Conservation (phyloP, 73 alveolate genomes). For the Paramecium primaurelia region DNA sequence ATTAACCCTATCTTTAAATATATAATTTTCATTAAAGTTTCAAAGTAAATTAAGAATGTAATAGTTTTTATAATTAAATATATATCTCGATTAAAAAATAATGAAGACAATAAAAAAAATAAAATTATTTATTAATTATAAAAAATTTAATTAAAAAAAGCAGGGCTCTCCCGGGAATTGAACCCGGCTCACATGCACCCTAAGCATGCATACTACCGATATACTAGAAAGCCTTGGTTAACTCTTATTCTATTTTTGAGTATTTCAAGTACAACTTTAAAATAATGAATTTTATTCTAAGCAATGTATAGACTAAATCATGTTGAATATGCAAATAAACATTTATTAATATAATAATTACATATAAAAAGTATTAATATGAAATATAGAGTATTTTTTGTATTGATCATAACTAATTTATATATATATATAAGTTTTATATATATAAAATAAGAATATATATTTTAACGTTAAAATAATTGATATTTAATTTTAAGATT, state of each 20-base stretch:
- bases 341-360: too few species aligned
- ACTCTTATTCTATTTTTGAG: background rate
- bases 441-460: too few species aligned
- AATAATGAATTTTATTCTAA: background rate
- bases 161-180: slow-evolving; percentile 47
- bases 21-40: too few species aligned
- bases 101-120: too few species aligned
- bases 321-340: background rate
- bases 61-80: too few species aligned
- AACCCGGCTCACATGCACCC: slow-evolving; percentile 49
- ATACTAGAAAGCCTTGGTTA: slow-evolving; percentile 33
- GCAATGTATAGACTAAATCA: background rate
- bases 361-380: too few species aligned
- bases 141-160: background rate
- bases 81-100: too few species aligned
- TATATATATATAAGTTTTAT: background rate
- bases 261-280: background rate
- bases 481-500: background rate
- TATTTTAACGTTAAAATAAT: background rate
- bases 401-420: background rate
- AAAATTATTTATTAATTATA: too few species aligned
- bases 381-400: background rate
- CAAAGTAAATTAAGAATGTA: too few species aligned
- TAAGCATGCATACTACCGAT: slow-evolving; percentile 28
- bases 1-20: too few species aligned